Base-by-base conservation (phyloP, 73 alveolate species). In the Paramecium tetraurelia region DNA sequence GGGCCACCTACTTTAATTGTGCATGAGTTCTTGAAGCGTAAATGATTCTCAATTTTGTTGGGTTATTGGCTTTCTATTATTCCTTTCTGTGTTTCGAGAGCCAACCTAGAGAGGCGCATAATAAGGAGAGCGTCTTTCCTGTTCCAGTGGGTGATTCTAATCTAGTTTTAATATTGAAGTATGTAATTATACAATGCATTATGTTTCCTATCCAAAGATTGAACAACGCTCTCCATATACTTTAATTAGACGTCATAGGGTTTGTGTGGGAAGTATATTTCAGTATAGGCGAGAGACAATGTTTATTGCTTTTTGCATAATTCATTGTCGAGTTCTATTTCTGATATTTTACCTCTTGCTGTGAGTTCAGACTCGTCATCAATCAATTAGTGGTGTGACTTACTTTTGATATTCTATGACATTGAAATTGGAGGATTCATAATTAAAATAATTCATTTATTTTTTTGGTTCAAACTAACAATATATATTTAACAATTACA, bases 101-200 rank as follows among this genome's bases (percentile, higher is more conserved):
- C 94, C 95, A 85, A 12, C 90, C 92, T 40, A 97, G 92, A 31
- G 98, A 68, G 0, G 99, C 94, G 69, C 99, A 97, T 27, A 98
- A 95, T 83, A 97, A 80, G 38, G 99, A 93, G 35, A 98, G 76
- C 11, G 99, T 95, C 85, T 98, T 98, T n/a, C 99, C 99, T 59
- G 99, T 98, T 12, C 99, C 99, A 7, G 99, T 97, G 2, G 99
- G 99, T 16, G 98, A 94, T 93, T 97, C 99, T 18, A 98, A 86
- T 93, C 84, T 63, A 63, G 31, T 3, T 24, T 63, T 53, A 22
- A 53, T 16, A 53, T 18, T 53, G n/a, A 18, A 53, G 9, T 27
- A 9, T 27, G 11, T 63, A 27, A 63, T 12, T 63, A 31, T 63
- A 63, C 84, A 63, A 33, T 12, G 84, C 84, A 63, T 63, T 63